These are phyloP conservation scores for Grosmannia serpens DNA, from an alignment of 2,329 filamentous ascomycete species.

Conservation along the genomic window DNA sequence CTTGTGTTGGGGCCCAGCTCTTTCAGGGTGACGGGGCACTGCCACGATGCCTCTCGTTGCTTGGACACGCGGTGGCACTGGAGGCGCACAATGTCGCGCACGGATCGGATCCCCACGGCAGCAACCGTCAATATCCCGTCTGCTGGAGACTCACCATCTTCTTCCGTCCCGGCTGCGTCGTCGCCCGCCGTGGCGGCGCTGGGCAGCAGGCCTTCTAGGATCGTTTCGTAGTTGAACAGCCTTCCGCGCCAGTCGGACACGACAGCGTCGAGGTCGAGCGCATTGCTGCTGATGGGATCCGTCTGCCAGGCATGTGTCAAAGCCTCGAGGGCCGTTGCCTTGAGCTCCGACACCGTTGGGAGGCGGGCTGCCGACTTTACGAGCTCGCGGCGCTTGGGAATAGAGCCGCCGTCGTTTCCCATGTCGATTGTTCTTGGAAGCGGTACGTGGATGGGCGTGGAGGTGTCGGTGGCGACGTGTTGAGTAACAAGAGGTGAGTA, in stretches of 20 bases:
- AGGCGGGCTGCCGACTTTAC: conserved; percentile 84
- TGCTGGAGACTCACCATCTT: conserved; percentile 23
- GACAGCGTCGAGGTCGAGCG: conserved; percentile 56
- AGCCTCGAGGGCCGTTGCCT: conserved; percentile 76
- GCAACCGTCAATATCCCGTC: conserved; percentile 27
- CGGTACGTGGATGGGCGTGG: neutral
- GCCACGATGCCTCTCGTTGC: conserved; percentile 39
- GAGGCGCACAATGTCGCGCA: conserved; percentile 81
- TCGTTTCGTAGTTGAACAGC: conserved; percentile 89
- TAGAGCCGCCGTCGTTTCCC: conserved; percentile 97
- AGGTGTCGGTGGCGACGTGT: neutral
- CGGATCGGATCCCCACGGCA: conserved; percentile 55
- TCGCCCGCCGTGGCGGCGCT: neutral
- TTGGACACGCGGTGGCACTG: conserved; percentile 43
- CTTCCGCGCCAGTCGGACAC: conserved; percentile 77
- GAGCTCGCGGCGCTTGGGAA: conserved; percentile 88
- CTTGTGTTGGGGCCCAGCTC: conserved; percentile 68
- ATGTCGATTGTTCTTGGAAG: conserved; percentile 33
- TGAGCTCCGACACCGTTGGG: conserved; percentile 74
- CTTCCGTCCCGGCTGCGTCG: conserved; percentile 14
- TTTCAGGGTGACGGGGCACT: conserved; percentile 82
- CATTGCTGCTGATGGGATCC: conserved; percentile 74
- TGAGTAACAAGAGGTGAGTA: neutral
- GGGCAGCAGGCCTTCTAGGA: conserved; percentile 50
- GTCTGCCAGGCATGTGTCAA: conserved; percentile 78